These are phyloP conservation scores for Uronychia setigera DNA, from an alignment of 73 alveolate genomes.

Conservation along the genomic window DNA sequence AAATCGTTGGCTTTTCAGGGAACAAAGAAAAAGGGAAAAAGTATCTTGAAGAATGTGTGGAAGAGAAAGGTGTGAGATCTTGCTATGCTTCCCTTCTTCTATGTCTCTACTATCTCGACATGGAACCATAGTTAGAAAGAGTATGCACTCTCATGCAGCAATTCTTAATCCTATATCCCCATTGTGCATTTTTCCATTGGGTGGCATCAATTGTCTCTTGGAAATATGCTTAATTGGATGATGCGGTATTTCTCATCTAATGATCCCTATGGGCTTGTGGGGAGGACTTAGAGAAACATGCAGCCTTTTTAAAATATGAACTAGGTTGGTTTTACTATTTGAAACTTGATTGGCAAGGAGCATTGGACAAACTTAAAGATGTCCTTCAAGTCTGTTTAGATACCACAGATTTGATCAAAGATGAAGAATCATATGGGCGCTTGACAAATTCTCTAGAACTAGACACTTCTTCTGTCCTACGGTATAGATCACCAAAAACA, in stretches of 20 bases:
- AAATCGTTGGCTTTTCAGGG: conserved; percentile 59
- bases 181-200: conserved; percentile 68
- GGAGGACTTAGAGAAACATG: conserved; percentile 15
- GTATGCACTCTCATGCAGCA: conserved; percentile 35
- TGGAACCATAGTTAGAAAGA: conserved; percentile 57
- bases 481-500: background rate
- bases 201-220: conserved; percentile 60
- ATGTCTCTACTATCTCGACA: conserved; percentile 57
- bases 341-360: conserved; percentile 45
- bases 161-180: conserved; percentile 43
- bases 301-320: conserved; percentile 72
- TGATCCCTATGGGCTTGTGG: conserved; percentile 49
- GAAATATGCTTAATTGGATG: conserved; percentile 64
- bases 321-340: conserved; percentile 71
- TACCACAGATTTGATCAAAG: background rate
- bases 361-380: conserved; percentile 36
- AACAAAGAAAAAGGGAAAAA: conserved; percentile 54
- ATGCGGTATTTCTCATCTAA: conserved; percentile 53
- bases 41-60: conserved; percentile 50
- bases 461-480: background rate
- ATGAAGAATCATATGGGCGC: background rate
- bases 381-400: conserved; percentile 54
- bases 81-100: conserved; percentile 55
- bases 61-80: conserved; percentile 18
- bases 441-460: background rate